Evolutionary conservation across 2,329 filamentous ascomycete genomes (phyloP).

Genomic region (Neocucurbitaria cava): DNA sequence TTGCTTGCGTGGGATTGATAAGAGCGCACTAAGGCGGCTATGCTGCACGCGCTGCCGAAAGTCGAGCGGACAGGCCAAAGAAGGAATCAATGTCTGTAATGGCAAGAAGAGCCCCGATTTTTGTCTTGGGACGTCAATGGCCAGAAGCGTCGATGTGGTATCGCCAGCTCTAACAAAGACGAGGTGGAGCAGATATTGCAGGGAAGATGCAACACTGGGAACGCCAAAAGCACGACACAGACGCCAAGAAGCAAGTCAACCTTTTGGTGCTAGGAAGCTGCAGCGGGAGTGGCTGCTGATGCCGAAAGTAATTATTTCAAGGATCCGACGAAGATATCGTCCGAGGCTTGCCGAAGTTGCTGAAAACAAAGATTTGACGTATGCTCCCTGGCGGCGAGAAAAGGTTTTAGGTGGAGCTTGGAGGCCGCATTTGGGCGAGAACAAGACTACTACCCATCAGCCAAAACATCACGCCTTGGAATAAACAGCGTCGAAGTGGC

Average conservation of each 20-base stretch:
- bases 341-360: slow-evolving; percentile 17
- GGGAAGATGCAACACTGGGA: slow-evolving; percentile 26
- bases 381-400: slow-evolving; percentile 17
- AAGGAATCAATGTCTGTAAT: slow-evolving; percentile 21
- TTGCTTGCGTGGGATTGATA: slow-evolving; percentile 27
- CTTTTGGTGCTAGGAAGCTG: slow-evolving; percentile 19
- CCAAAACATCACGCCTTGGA: slow-evolving; percentile 1
- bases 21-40: slow-evolving; percentile 22
- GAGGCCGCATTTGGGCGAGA: slow-evolving; percentile 13
- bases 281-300: slow-evolving; percentile 38
- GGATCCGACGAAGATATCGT: slow-evolving; percentile 18
- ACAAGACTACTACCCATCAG: background rate
- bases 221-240: slow-evolving; percentile 26
- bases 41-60: slow-evolving; percentile 17
- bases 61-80: slow-evolving; percentile 14
- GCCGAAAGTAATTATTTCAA: slow-evolving; percentile 23
- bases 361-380: slow-evolving; percentile 12
- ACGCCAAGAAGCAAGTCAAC: slow-evolving; percentile 23
- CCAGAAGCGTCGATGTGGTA: slow-evolving; percentile 42
- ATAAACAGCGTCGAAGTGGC: slow-evolving; percentile 3
- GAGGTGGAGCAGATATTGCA: slow-evolving; percentile 30
- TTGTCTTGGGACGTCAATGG: slow-evolving; percentile 28
- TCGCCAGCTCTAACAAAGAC: slow-evolving; percentile 35
- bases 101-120: slow-evolving; percentile 30
- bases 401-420: slow-evolving; percentile 8